These are phyloP conservation scores for Gaertneriomyces semiglobifer DNA, from an alignment of 192 early-diverging fungal species.

Conservation along the genomic window DNA sequence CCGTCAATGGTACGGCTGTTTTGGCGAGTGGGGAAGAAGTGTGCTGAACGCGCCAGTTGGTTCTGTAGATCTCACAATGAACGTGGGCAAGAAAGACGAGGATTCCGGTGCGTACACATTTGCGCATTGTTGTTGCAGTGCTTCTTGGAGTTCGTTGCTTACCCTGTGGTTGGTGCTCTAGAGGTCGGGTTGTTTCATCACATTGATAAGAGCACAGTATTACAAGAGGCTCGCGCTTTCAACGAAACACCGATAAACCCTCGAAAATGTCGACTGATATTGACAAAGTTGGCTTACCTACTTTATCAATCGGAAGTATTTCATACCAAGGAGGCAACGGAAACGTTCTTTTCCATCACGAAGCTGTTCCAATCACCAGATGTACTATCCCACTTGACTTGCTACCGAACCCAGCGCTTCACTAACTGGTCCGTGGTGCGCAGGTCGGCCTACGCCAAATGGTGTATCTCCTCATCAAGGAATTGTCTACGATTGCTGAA, in stretches of 20 bases:
- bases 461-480: conserved; percentile 96
- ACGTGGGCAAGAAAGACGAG: conserved; percentile 65
- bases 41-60: too few relatives aligned
- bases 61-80: conserved; percentile 35
- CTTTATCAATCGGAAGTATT: conserved; percentile 86
- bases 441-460: conserved; percentile 93
- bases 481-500: conserved; percentile 86
- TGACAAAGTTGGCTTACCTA: conserved; percentile 93
- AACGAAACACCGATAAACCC: conserved; percentile 95
- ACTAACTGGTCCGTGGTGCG: too few relatives aligned
- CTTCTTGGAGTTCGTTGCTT: too few relatives aligned
- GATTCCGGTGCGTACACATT: conserved; percentile 51
- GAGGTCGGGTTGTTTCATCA: conserved; percentile 79
- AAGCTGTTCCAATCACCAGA: conserved; percentile 97
- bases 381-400: conserved; percentile 44
- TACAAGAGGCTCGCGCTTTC: conserved; percentile 96
- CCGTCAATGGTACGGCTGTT: too few relatives aligned
- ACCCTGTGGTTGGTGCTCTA: background rate
- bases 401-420: background rate
- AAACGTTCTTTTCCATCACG: conserved; percentile 96
- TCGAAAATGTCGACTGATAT: conserved; percentile 84
- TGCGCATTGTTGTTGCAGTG: too few relatives aligned
- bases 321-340: conserved; percentile 91
- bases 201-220: conserved; percentile 86
- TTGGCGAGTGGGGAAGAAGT: too few relatives aligned